A percentile compares a stretch with the other conserved stretches of the same genome.
Conservation (phyloP, 2,329 filamentous ascomycete species). For the Parasarocladium wereldwijsianum region DNA sequence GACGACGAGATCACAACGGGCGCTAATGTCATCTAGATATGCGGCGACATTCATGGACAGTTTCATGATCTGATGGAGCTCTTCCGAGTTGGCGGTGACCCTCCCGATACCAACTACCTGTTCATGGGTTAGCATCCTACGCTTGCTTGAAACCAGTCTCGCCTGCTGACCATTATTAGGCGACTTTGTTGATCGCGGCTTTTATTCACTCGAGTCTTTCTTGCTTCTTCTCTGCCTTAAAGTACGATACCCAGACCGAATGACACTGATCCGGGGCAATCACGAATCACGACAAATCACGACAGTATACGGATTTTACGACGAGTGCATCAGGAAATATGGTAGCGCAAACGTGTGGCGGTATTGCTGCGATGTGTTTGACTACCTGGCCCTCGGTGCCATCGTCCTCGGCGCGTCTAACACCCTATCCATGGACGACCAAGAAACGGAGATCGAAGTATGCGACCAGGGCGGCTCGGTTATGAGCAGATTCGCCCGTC, state of each 20-base stretch:
- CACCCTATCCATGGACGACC: conserved; percentile 42
- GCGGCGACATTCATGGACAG: conserved; percentile 97
- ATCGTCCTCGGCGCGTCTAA: conserved; percentile 79
- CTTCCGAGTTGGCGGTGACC: conserved; percentile 96
- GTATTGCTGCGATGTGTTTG: conserved; percentile 96
- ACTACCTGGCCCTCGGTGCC: conserved; percentile 92
- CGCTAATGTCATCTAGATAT: conserved; percentile 29
- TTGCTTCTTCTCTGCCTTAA: conserved; percentile 92
- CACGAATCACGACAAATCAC: conserved; percentile 99
- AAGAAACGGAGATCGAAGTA: conserved; percentile 84
- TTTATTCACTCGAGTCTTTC: conserved; percentile 97
- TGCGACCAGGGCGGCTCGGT: conserved; percentile 72
- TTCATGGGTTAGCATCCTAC: conserved; percentile 71
- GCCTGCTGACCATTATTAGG: conserved; percentile 31
- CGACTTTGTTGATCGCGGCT: conserved; percentile 96
- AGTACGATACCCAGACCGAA: conserved; percentile 93
- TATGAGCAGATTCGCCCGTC: conserved; percentile 55
- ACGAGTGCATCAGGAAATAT: conserved; percentile 97
- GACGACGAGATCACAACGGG: background rate
- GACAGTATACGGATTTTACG: conserved; percentile 98
- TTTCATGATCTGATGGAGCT: conserved; percentile 99
- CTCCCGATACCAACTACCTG: conserved; percentile 97
- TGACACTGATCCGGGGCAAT: conserved; percentile 96
- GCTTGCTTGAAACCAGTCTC: background rate
- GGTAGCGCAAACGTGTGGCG: conserved; percentile 99